Evolutionary conservation across 352 stramenopile genomes (phyloP), one percentile per base, ranked within the genome.

Genomic region (Albugo laibachii): DNA sequence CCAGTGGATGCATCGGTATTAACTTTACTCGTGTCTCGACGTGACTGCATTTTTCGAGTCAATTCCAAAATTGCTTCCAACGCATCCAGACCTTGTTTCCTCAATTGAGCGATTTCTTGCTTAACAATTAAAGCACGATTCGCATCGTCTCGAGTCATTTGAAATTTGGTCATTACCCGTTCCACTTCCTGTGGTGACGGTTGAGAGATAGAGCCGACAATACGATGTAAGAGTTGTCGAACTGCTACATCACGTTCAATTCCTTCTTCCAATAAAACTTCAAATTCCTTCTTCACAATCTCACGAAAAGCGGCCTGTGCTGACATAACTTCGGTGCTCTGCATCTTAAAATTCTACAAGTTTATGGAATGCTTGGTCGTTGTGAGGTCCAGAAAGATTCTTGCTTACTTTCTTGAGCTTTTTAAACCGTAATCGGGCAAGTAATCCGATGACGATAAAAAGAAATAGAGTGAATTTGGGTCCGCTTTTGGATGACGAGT

Each of bases 101-200:
- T 89, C 11, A 89, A 54, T 5, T 74, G 52, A 3, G 63, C 77
- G 24, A 89, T 70, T 65, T 89, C 77, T 62, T 89, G 74, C 56
- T 89, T 89, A 5, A 89, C 77, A 47, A 89, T 89, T 13, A 89
- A 53, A 15, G 77, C 77, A 20, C 77, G 77, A 45, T 85, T 69
- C 0, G 77, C 77, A 51, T 89, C 77, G 56, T 89, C 77, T 52
- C 82, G 63, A 43, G 83, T 83, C 70, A 89, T 86, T 53, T 86
- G 67, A 57, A 89, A 89, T 59, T 86, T 69, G 18, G 62, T 63
- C 77, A 89, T 87, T 11, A 89, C 77, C 43, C 62, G 63, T 16
- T 69, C 67, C 34, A 89, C 77, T 31, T 83, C 74, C 38, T 48
- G 56, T 5, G 70, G 55, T 18, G 78, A 61, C 6, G 77, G 77